phyloP scores from a whole-genome alignment of 345 rosid genomes.

The Clausena lansium region DNA sequence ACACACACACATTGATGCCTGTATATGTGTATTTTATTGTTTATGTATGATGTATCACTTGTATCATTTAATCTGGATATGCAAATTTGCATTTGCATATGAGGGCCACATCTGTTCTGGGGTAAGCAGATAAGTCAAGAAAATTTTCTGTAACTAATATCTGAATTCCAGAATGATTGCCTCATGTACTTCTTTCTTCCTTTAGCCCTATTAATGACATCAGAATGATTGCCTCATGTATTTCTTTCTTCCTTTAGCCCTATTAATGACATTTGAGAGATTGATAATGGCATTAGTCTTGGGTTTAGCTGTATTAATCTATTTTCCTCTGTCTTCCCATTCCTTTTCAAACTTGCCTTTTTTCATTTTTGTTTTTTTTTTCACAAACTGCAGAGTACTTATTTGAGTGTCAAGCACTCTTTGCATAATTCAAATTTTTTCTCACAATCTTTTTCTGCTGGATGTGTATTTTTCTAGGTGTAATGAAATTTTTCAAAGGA shows the following conservation, averaged over 20 bases:
- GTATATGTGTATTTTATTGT: background rate
- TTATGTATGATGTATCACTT: background rate
- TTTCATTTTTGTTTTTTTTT: background rate
- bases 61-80: background rate
- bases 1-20: too few relatives aligned
- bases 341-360: background rate
- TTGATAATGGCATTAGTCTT: background rate
- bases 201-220: background rate
- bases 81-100: background rate
- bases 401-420: background rate
- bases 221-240: background rate
- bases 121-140: background rate
- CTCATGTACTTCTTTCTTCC: background rate
- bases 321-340: background rate
- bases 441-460: background rate
- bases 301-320: background rate
- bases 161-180: background rate
- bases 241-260: background rate
- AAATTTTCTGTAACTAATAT: background rate
- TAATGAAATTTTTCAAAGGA: slow-evolving; percentile 8
- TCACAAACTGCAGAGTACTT: too few relatives aligned
- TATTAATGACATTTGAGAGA: background rate
- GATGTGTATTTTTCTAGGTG: slow-evolving; percentile 22
- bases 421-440: background rate
- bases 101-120: background rate